Percentiles rank a stretch among this genome's conserved stretches.
These are phyloP conservation scores for Solanum chaucha DNA, from an alignment of 257 asterid species.

Conservation along the genomic window DNA sequence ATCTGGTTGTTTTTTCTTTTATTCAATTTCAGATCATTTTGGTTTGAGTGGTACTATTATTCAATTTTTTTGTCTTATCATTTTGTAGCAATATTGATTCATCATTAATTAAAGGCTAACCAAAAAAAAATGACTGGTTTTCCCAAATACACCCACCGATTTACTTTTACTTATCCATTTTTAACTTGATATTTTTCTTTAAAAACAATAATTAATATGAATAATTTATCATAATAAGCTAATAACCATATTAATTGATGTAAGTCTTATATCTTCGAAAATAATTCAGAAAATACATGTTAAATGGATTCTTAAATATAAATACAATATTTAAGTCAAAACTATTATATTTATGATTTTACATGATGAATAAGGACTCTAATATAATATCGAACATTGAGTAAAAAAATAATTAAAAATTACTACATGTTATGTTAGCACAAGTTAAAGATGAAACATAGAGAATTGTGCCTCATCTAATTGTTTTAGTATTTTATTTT, in stretches of 20 bases:
- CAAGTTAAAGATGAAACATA: not conserved
- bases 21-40: not conserved
- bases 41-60: not conserved
- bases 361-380: not conserved
- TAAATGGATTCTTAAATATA: not conserved
- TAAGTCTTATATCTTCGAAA: not conserved
- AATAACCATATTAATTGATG: not conserved
- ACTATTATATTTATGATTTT: not conserved
- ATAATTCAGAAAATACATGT: not conserved
- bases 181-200: too few relatives aligned
- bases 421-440: not conserved
- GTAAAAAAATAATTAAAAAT: not conserved
- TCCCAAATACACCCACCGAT: not conserved
- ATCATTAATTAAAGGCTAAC: not conserved
- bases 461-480: not conserved
- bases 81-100: not conserved
- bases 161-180: too few relatives aligned
- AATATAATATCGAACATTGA: not conserved
- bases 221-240: too few relatives aligned
- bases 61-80: not conserved
- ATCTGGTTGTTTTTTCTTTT: not conserved
- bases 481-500: not conserved
- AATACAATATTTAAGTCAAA: not conserved
- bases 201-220: too few relatives aligned
- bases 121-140: not conserved